Evolutionary conservation across 805 yeast genomes (phyloP).

Genomic region (Saccharomycopsis guyanensis): DNA sequence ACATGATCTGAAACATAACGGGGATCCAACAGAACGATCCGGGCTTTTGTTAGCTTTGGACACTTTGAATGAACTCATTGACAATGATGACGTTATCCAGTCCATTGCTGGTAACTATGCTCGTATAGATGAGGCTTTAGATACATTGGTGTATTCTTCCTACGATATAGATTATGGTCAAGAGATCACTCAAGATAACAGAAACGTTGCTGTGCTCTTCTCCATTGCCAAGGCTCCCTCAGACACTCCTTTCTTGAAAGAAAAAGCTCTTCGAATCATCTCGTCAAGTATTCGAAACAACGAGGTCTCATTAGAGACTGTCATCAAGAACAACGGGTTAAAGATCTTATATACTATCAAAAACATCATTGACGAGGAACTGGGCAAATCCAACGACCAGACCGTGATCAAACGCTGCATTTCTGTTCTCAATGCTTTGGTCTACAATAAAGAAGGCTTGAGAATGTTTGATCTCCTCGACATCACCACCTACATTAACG

Average conservation of each 20-base stretch:
- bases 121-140: slow-evolving; percentile 8
- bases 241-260: slow-evolving; percentile 6
- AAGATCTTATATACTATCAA: slow-evolving; percentile 2
- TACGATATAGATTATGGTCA: slow-evolving; percentile 19
- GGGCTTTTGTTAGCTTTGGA: background rate
- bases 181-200: slow-evolving; percentile 11
- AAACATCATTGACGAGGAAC: slow-evolving; percentile 7
- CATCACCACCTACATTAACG: slow-evolving; percentile 8
- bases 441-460: slow-evolving; percentile 15
- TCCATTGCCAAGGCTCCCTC: slow-evolving; percentile 5
- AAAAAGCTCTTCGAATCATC: slow-evolving; percentile 16
- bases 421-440: slow-evolving; percentile 17
- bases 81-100: background rate
- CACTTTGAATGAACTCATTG: background rate
- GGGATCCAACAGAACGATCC: background rate
- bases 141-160: slow-evolving; percentile 14
- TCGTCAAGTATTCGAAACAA: slow-evolving; percentile 19
- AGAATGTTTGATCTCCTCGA: slow-evolving; percentile 2
- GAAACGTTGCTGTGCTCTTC: slow-evolving; percentile 12
- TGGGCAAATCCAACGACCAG: slow-evolving; percentile 8
- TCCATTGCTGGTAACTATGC: background rate
- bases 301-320: slow-evolving; percentile 7
- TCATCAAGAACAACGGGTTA: slow-evolving; percentile 7
- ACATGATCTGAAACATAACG: background rate
- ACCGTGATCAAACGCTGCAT: slow-evolving; percentile 16